Conservation (phyloP, 2,329 filamentous ascomycete genomes). For the Colletotrichum lindemuthianum region DNA sequence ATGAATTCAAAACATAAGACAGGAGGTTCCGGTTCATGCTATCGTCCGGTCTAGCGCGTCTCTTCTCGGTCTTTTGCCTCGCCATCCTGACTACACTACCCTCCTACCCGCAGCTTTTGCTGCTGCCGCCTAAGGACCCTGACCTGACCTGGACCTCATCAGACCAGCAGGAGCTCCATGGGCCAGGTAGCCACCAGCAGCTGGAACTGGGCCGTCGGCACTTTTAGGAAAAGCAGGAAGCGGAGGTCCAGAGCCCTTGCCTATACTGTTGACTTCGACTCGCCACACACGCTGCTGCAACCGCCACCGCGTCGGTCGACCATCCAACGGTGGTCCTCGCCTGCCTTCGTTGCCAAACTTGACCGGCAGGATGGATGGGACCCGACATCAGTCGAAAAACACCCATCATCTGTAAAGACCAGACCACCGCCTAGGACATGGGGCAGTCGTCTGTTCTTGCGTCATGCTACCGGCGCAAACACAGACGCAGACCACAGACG, state of each 20-base stretch:
- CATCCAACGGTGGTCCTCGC: too few species aligned
- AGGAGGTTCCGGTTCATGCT: constrained; percentile 28
- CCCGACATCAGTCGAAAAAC: constrained; percentile 11
- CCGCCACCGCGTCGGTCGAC: constrained; percentile 15
- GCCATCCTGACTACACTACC: constrained; percentile 1
- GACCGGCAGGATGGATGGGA: background rate
- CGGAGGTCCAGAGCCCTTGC: background rate
- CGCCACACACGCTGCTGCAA: constrained; percentile 30
- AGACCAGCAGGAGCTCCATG: background rate
- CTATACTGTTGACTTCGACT: too few species aligned
- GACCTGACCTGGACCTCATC: background rate
- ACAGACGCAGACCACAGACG: constrained; percentile 26
- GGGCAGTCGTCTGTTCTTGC: constrained; percentile 28
- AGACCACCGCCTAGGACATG: constrained; percentile 21
- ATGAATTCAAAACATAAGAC: constrained; percentile 24
- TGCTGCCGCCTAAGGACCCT: background rate
- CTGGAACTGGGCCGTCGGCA: constrained; percentile 10
- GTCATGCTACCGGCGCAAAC: constrained; percentile 8
- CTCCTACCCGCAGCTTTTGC: background rate
- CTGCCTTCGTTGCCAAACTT: constrained; percentile 1
- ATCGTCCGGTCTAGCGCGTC: constrained; percentile 15
- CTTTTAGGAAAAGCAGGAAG: background rate
- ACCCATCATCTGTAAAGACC: background rate
- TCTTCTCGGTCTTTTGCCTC: background rate
- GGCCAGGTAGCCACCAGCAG: too few species aligned